These are phyloP conservation scores for Bombardia bombarda DNA, from an alignment of 495 filamentous ascomycete genomes.

Conservation along the genomic window DNA sequence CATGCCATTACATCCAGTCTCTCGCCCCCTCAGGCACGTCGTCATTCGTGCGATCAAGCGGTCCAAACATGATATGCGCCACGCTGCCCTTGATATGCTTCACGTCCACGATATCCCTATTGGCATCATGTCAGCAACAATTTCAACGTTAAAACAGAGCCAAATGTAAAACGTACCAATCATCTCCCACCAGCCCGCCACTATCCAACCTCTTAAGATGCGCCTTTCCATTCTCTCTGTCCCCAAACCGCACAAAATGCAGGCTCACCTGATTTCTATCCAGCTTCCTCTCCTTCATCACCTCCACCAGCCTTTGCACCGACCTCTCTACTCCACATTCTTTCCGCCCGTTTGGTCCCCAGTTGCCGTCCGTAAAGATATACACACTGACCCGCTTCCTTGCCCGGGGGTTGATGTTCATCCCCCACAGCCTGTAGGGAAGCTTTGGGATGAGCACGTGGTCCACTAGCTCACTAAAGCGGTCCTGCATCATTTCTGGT, in stretches of 20 bases:
- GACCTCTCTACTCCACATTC: slow-evolving; percentile 10
- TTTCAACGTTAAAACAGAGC: neutral
- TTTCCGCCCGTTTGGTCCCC: slow-evolving; percentile 11
- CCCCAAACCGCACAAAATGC: slow-evolving; percentile 36
- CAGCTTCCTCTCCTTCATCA: slow-evolving; percentile 11
- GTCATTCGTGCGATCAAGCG: neutral
- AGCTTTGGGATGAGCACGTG: slow-evolving; percentile 11
- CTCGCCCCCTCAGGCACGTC: neutral
- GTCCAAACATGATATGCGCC: slow-evolving; percentile 1
- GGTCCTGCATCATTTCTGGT: slow-evolving; percentile 9
- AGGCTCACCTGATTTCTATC: slow-evolving; percentile 23
- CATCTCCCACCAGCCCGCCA: slow-evolving; percentile 8
- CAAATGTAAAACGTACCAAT: slow-evolving; percentile 1
- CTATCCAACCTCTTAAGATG: slow-evolving; percentile 25
- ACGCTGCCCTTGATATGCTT: slow-evolving; percentile 4
- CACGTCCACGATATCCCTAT: slow-evolving; percentile 9
- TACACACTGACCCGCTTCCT: slow-evolving; percentile 26
- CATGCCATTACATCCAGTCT: neutral
- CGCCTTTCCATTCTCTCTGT: slow-evolving; percentile 17
- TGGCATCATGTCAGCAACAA: neutral
- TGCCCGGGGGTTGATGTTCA: slow-evolving; percentile 6
- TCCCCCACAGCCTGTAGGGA: slow-evolving; percentile 9
- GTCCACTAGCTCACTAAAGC: slow-evolving; percentile 9
- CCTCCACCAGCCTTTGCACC: slow-evolving; percentile 17
- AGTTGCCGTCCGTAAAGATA: slow-evolving; percentile 34